phyloP scores from a whole-genome alignment of 345 rosid genomes.

The Odontarrhena argentea region DNA sequence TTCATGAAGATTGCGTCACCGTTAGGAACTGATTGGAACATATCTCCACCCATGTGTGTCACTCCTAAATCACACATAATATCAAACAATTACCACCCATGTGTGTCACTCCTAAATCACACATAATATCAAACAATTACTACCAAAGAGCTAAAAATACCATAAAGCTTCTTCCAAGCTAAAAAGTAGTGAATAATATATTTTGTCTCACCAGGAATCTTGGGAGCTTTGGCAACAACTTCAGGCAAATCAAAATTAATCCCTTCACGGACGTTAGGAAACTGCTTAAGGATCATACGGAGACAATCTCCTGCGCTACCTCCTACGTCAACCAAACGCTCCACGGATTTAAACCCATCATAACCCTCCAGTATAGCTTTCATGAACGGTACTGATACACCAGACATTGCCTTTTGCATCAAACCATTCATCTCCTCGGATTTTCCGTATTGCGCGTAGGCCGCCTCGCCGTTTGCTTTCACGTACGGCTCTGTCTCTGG shows the following conservation, averaged over 20 bases:
- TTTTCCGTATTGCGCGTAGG: conserved; percentile 75
- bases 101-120: neutral
- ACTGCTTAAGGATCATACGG: conserved; percentile 65
- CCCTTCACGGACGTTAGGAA: conserved; percentile 54
- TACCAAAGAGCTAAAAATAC: neutral
- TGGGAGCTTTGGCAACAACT: conserved; percentile 78
- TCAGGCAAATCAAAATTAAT: conserved; percentile 88
- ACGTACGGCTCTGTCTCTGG: conserved; percentile 72
- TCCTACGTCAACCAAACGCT: conserved; percentile 78
- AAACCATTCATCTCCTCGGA: conserved; percentile 75
- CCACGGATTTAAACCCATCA: conserved; percentile 62
- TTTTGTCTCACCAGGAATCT: conserved; percentile 55
- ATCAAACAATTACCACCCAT: conserved; percentile 12
- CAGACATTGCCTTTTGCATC: conserved; percentile 93
- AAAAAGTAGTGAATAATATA: neutral
- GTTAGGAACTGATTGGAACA: conserved; percentile 63
- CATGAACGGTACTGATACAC: conserved; percentile 89
- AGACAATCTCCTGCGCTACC: conserved; percentile 97
- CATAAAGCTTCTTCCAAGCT: neutral
- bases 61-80: conserved; percentile 46
- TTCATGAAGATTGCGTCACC: conserved; percentile 83
- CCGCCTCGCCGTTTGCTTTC: conserved; percentile 69
- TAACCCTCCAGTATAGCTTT: conserved; percentile 64
- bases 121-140: neutral
- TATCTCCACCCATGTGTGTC: conserved; percentile 67